Evolutionary conservation across 805 yeast species (phyloP).

Genomic region (Teunomyces tritomae): DNA sequence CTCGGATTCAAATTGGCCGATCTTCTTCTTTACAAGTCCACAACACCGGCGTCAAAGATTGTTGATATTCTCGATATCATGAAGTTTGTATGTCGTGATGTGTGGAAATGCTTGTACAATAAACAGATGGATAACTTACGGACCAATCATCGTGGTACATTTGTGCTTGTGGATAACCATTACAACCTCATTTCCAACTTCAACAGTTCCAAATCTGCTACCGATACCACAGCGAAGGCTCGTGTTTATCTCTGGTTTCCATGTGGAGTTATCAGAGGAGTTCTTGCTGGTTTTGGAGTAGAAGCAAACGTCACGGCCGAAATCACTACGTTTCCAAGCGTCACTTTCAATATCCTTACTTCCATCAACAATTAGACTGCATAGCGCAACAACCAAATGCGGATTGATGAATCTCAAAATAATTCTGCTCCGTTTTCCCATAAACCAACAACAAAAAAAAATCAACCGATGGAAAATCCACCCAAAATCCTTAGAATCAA

Average conservation of each 20-base stretch:
- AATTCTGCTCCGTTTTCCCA: neutral
- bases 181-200: slow-evolving; percentile 55
- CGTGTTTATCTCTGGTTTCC: slow-evolving; percentile 65
- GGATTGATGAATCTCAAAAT: neutral
- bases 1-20: slow-evolving; percentile 61
- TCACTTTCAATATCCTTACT: slow-evolving; percentile 72
- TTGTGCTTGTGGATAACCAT: slow-evolving; percentile 68
- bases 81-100: slow-evolving; percentile 90
- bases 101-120: slow-evolving; percentile 76
- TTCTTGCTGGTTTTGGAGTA: slow-evolving; percentile 65
- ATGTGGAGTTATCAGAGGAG: slow-evolving; percentile 73
- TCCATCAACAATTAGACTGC: slow-evolving; percentile 29
- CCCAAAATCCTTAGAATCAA: slow-evolving; percentile 81
- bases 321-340: slow-evolving; percentile 57
- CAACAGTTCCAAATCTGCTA: slow-evolving; percentile 41
- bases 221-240: slow-evolving; percentile 45
- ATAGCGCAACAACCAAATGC: neutral
- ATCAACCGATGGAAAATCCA: slow-evolving; percentile 14
- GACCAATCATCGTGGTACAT: slow-evolving; percentile 87
- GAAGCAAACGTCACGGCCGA: slow-evolving; percentile 67
- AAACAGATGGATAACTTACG: slow-evolving; percentile 90
- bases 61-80: slow-evolving; percentile 74
- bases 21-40: slow-evolving; percentile 42
- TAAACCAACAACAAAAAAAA: neutral
- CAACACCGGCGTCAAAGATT: slow-evolving; percentile 40